These are phyloP conservation scores for Sicyos baderoa DNA, from an alignment of 306 rosid species.

Conservation along the genomic window DNA sequence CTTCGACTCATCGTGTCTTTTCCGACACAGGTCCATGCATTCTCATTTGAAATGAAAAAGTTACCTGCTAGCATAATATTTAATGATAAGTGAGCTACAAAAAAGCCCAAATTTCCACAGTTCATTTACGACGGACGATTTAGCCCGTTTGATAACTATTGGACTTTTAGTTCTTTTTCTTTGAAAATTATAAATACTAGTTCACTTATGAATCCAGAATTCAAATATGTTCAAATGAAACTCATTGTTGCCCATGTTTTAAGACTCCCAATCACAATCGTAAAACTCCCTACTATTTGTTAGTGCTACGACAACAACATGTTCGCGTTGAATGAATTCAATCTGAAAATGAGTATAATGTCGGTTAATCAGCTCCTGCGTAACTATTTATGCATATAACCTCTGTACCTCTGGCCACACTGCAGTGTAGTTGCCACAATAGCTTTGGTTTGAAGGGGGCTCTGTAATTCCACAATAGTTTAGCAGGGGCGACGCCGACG, in stretches of 20 bases:
- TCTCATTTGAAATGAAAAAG: constrained; percentile 7
- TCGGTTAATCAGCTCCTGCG: neutral
- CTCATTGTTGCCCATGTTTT: too few relatives aligned
- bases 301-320: neutral
- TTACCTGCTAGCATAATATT: neutral
- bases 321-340: neutral
- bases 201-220: too few relatives aligned
- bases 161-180: too few relatives aligned
- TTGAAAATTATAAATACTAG: too few relatives aligned
- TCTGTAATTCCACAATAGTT: constrained; percentile 36
- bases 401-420: constrained; percentile 35
- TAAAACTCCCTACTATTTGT: neutral
- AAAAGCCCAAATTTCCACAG: neutral
- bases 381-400: constrained; percentile 29
- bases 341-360: neutral
- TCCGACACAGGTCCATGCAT: neutral
- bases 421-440: constrained; percentile 26
- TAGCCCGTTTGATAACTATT: too few relatives aligned
- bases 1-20: constrained; percentile 5
- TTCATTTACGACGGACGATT: neutral
- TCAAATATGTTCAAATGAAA: too few relatives aligned
- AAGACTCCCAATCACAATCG: neutral
- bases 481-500: constrained; percentile 36
- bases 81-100: neutral
- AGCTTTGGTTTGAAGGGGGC: constrained; percentile 99